These are phyloP conservation scores for Eurotiales sp. DNA, from an alignment of 2,329 filamentous ascomycete genomes.

Conservation along the genomic window DNA sequence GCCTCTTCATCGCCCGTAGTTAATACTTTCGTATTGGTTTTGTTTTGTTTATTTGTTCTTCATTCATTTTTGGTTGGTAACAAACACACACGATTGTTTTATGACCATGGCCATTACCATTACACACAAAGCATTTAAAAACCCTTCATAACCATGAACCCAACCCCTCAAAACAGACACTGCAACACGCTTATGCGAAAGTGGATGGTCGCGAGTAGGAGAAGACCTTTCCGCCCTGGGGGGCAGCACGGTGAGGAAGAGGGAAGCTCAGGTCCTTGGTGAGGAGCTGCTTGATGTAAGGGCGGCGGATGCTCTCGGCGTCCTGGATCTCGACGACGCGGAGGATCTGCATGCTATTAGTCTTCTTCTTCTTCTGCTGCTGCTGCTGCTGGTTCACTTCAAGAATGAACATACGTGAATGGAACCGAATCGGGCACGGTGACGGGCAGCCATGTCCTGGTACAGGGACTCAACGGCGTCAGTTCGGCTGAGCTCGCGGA, in stretches of 20 bases:
- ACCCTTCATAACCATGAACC: constrained; percentile 39
- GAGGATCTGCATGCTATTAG: constrained; percentile 67
- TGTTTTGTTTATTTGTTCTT: background rate
- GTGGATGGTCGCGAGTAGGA: constrained; percentile 89
- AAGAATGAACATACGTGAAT: constrained; percentile 74
- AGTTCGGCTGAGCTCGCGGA: constrained; percentile 95
- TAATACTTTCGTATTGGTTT: background rate
- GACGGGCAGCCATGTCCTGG: constrained; percentile 99
- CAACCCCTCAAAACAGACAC: constrained; percentile 31
- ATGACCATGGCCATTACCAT: no score
- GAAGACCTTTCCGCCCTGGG: constrained; percentile 88
- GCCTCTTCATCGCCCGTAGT: background rate
- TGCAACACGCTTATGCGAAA: constrained; percentile 74
- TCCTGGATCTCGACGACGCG: constrained; percentile 98
- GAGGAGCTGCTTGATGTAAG: constrained; percentile 99
- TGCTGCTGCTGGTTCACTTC: no score
- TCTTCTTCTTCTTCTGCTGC: background rate
- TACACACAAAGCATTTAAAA: no score
- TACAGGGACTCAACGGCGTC: constrained; percentile 96
- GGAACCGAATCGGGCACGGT: constrained; percentile 95
- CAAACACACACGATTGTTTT: constrained; percentile 36
- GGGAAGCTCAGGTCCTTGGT: constrained; percentile 96
- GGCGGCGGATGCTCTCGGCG: constrained; percentile 89
- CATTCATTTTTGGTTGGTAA: constrained; percentile 5
- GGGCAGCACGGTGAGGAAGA: constrained; percentile 88